Evolutionary conservation across 2,329 filamentous ascomycete genomes (phyloP), one percentile per base, ranked within the genome.

Genomic region (Colletotrichum abscissum): DNA sequence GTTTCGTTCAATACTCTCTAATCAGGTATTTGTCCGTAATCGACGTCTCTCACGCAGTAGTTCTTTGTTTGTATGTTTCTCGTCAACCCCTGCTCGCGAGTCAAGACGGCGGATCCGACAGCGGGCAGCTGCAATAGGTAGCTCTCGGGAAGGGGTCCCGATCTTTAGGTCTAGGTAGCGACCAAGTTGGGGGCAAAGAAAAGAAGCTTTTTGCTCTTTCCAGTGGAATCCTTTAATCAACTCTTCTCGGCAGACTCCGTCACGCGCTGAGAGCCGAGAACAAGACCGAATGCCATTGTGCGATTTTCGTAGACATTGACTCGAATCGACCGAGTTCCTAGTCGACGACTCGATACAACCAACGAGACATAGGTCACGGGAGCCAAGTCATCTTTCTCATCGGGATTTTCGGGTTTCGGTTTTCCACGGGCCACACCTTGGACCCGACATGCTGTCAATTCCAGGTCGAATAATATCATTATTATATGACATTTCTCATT

Each of bases 41-140:
- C 38, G 9, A 42, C 2, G 9, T 19, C 33, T 42, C 19, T 35
- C 11, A 11, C 33, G 33, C 33, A 42, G 38, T 12, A 11, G 6
- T 67, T 42, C 68, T 72, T 63, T 72, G 62, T 72, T 55, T 67
- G 52, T 68, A 35, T 38, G 19, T 59, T n/a, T 62, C 22, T 35
- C 28, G 19, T 28, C 19, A 30, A n/a, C 57, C 54, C 66, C 60
- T 49, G 56, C 28, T 33, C 63, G 46, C 58, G 72, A 74, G 68
- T 72, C 72, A 68, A 74, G 72, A 57, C 16, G 63, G 72, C 72
- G 72, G 57, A 74, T 72, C 68, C 72, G 72, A 68, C 54, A 72
- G 42, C 72, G 58, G 54, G 71, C 55, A 63, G 24, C 52, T 42
- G 42, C 62, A 56, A 57, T 49, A 33, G 30, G 8, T 33, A 57